Conservation (phyloP, 768 basidiomycete species). For the Pleurotus platypus region DNA sequence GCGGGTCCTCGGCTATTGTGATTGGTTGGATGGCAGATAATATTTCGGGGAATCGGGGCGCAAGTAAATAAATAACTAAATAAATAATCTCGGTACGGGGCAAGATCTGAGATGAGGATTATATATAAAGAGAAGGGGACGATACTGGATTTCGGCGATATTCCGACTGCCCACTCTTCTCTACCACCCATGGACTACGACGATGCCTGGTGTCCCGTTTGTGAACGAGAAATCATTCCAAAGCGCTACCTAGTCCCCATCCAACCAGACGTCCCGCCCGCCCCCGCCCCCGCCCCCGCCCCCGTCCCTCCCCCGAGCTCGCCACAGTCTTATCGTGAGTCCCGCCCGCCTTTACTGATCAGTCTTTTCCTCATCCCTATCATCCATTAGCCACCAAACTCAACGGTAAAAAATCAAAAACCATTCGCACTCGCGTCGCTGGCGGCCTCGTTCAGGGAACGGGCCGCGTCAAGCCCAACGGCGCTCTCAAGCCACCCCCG, state of each 20-base stretch:
- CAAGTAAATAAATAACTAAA: not conserved
- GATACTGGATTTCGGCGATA: too few relatives aligned
- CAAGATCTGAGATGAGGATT: conserved; percentile 19
- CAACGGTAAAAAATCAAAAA: conserved; percentile 16
- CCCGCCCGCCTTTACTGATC: not conserved
- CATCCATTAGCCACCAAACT: conserved; percentile 18
- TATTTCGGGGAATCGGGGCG: not conserved
- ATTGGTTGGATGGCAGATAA: not conserved
- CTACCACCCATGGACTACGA: conserved; percentile 39
- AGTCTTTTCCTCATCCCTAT: not conserved
- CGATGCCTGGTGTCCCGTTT: conserved; percentile 78
- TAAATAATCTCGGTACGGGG: not conserved
- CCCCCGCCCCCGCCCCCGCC: conserved; percentile 13
- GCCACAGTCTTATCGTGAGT: conserved; percentile 35
- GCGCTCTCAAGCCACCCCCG: conserved; percentile 40
- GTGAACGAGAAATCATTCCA: conserved; percentile 77
- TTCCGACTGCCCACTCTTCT: not conserved
- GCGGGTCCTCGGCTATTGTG: not conserved
- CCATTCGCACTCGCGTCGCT: conserved; percentile 20
- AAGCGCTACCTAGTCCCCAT: conserved; percentile 59
- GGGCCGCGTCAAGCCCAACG: conserved; percentile 59
- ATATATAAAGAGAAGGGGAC: not conserved
- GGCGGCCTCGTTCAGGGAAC: conserved; percentile 66
- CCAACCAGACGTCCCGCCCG: conserved; percentile 18
- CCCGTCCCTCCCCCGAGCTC: conserved; percentile 37